phyloP scores from a whole-genome alignment of 2,329 filamentous ascomycete species.

The Truncatella angustata region DNA sequence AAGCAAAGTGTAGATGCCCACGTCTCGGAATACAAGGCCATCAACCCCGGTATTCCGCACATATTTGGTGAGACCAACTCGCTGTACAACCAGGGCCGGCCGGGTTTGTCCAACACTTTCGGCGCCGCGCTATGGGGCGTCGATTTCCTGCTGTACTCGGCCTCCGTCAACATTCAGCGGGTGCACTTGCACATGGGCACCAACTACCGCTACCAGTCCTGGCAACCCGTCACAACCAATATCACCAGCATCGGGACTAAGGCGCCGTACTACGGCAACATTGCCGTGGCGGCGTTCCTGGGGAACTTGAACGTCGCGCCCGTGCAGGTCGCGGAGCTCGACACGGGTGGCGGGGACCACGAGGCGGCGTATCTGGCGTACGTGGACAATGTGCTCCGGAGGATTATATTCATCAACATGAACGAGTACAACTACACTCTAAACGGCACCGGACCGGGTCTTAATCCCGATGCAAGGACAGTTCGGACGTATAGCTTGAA shows the following conservation, averaged over 20 bases:
- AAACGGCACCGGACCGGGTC: slow-evolving; percentile 33
- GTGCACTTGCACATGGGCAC: slow-evolving; percentile 65
- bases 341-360: slow-evolving; percentile 37
- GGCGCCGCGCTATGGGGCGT: slow-evolving; percentile 64
- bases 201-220: slow-evolving; percentile 59
- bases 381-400: slow-evolving; percentile 37
- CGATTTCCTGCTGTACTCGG: slow-evolving; percentile 60
- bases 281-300: slow-evolving; percentile 56
- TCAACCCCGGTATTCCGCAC: slow-evolving; percentile 45
- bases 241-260: slow-evolving; percentile 54
- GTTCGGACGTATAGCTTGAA: slow-evolving; percentile 40
- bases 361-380: slow-evolving; percentile 59
- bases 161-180: slow-evolving; percentile 52
- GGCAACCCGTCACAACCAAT: slow-evolving; percentile 57
- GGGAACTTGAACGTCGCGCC: slow-evolving; percentile 34
- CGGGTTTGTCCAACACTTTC: slow-evolving; percentile 62
- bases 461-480: slow-evolving; percentile 28
- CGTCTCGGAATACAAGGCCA: slow-evolving; percentile 41
- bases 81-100: slow-evolving; percentile 59
- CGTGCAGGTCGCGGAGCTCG: slow-evolving; percentile 43
- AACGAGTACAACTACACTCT: slow-evolving; percentile 57
- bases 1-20: slow-evolving; percentile 46
- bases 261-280: slow-evolving; percentile 62
- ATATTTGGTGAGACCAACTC: slow-evolving; percentile 63
- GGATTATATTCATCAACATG: slow-evolving; percentile 58